Evolutionary conservation across 129 eudicot genomes (phyloP), one percentile per base, ranked within the genome.

Genomic region (Artemisia annua): DNA sequence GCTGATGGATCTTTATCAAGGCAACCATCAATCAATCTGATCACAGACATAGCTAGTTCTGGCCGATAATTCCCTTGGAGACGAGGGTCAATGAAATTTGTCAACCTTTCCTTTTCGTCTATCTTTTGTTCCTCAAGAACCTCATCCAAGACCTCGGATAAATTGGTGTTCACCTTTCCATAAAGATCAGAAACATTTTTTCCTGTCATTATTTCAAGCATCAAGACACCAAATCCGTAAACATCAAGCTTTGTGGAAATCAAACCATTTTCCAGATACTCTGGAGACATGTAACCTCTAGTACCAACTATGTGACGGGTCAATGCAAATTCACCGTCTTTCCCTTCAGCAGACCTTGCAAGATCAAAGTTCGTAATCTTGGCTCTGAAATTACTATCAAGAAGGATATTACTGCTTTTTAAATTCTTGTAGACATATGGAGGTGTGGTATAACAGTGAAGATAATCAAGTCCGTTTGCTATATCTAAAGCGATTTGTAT

Each of bases 221-320:
- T 14, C n/a, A 90, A 80, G 62, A 91, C 88, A 2, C 99, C 99
- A 73, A 95, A 85, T 58, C 97, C 83, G 50, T 87, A 90, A 54
- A 95, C 99, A 85, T 95, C 97, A 15, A 88, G 87, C 87, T 90
- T 86, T 35, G 95, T 79, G 39, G 97, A 84, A 69, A 90, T 77
- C 63, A 90, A 14, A 8, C 96, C 94, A 51, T 86, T 77, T 62
- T 85, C 96, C 75, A 88, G 73, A 80, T 90, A 86, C 85, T 88
- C 95, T 0, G 87, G 97, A 54, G 99, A 88, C 97, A 90, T 86
- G 86, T 88, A 95, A 48, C 94, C 96, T 85, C 90, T 82, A n/a
- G 85, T 88, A 73, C 96, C 96, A 32, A 88, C 86, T 30, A 95
- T 85, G 77, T 90, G 96, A 48, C 88, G 81, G 12, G 97, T 88